Conservation (phyloP, 2,329 filamentous ascomycete species). For the Calonectria pseudoreteaudii region DNA sequence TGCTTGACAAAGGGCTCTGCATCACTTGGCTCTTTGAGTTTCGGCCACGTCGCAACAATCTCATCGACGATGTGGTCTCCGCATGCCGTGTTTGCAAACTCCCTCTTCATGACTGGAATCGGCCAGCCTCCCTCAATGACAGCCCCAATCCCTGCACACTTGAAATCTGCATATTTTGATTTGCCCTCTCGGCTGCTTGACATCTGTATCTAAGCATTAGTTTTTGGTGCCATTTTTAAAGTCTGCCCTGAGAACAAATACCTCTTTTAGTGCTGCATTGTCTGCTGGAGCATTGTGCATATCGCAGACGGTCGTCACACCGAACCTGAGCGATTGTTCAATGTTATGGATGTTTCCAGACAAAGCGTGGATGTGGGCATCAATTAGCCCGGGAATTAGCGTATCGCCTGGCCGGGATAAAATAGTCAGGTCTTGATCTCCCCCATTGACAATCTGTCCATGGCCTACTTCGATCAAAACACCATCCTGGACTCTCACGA, state of each 20-base stretch:
- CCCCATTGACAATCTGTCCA: background rate
- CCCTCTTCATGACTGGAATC: background rate
- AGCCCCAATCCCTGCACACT: background rate
- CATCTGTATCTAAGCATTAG: background rate
- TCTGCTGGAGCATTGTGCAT: background rate
- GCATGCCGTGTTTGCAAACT: background rate
- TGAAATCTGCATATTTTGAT: background rate
- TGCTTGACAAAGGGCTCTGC: background rate
- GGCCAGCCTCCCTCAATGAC: background rate
- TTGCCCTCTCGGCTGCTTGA: background rate
- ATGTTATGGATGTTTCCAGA: background rate
- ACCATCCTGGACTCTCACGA: background rate
- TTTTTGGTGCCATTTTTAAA: too few relatives aligned
- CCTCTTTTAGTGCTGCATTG: background rate
- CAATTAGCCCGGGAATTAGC: background rate
- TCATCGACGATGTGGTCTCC: background rate
- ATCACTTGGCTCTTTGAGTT: background rate
- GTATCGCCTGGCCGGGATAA: background rate
- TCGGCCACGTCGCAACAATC: background rate
- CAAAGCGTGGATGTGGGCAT: background rate
- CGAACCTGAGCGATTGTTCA: background rate
- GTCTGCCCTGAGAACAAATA: background rate
- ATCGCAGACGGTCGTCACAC: background rate
- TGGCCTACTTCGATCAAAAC: background rate
- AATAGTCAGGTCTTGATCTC: background rate